phyloP scores from a whole-genome alignment of 2,329 filamentous ascomycete species.

The Alternaria sp. region DNA sequence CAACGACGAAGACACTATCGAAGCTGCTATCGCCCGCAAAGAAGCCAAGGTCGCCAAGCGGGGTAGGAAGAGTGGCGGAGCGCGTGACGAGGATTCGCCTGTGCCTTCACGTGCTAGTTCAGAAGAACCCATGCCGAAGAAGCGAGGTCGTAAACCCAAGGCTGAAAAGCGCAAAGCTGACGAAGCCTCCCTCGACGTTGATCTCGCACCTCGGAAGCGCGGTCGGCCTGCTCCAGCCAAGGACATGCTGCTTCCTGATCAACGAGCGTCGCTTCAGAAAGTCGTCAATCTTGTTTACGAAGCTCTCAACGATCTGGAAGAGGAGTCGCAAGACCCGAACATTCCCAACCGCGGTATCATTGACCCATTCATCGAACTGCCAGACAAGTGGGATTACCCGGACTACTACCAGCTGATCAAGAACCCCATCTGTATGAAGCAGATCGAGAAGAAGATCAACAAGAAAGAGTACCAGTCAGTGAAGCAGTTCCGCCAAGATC shows the following conservation, averaged over 20 bases:
- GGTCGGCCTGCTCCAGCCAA: conserved; percentile 69
- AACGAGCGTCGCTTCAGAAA: conserved; percentile 79
- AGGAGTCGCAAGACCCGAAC: conserved; percentile 68
- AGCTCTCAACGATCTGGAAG: conserved; percentile 81
- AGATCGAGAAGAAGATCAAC: conserved; percentile 94
- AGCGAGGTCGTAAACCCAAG: conserved; percentile 78
- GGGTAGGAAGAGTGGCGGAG: conserved; percentile 71
- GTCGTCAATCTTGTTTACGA: conserved; percentile 81
- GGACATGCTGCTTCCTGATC: conserved; percentile 70
- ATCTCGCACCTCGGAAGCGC: conserved; percentile 70
- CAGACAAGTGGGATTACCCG: conserved; percentile 85
- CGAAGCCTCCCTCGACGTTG: conserved; percentile 68
- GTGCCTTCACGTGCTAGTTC: conserved; percentile 80
- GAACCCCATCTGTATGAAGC: conserved; percentile 93
- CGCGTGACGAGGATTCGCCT: conserved; percentile 69
- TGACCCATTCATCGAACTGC: conserved; percentile 90
- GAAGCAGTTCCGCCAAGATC: conserved; percentile 80
- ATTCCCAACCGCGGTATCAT: conserved; percentile 79
- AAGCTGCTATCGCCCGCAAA: conserved; percentile 90
- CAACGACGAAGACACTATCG: conserved; percentile 91
- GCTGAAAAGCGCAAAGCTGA: conserved; percentile 88
- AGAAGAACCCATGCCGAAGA: conserved; percentile 78
- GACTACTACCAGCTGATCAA: conserved; percentile 96
- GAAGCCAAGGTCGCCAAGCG: conserved; percentile 83
- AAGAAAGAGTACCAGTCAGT: conserved; percentile 88